Percentiles rank a stretch among this genome's conserved stretches.
phyloP scores from a whole-genome alignment of 306 rosid genomes.

The Malus sylvestris region DNA sequence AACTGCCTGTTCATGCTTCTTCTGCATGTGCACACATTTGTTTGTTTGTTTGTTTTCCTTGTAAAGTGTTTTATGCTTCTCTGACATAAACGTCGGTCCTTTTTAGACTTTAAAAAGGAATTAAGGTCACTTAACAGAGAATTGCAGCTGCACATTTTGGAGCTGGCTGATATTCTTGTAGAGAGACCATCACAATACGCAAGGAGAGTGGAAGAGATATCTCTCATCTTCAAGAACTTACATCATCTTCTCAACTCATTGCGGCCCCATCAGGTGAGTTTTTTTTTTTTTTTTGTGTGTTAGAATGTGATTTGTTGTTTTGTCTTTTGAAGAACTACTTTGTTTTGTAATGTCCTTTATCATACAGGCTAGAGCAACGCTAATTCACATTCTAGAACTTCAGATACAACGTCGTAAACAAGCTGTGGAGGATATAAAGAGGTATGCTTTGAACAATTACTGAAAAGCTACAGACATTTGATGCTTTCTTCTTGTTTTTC shows the following conservation, averaged over 20 bases:
- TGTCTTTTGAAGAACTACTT: neutral
- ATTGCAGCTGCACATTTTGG: slow-evolving; percentile 75
- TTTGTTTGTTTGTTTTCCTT: neutral
- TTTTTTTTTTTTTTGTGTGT: neutral
- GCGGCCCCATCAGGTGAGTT: slow-evolving; percentile 83
- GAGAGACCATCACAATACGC: slow-evolving; percentile 95
- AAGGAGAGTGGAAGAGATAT: slow-evolving; percentile 91
- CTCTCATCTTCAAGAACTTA: slow-evolving; percentile 81
- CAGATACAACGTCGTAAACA: slow-evolving; percentile 84
- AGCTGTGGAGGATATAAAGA: slow-evolving; percentile 89
- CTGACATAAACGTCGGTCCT: slow-evolving; percentile 9
- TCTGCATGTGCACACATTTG: neutral
- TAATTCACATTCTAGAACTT: slow-evolving; percentile 80
- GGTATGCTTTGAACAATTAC: slow-evolving; percentile 33
- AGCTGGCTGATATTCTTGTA: slow-evolving; percentile 90
- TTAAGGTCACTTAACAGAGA: slow-evolving; percentile 82
- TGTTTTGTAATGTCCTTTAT: slow-evolving; percentile 5
- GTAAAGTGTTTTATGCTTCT: neutral
- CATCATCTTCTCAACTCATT: slow-evolving; percentile 86
- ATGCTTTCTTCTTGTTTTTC: no score
- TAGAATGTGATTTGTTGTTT: neutral
- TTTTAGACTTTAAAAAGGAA: slow-evolving; percentile 79
- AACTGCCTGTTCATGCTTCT: neutral
- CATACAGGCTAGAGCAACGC: slow-evolving; percentile 76
- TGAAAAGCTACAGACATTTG: neutral